Evolutionary conservation across 805 yeast genomes (phyloP).

Genomic region (Vanderwaltozyma yarrowii): DNA sequence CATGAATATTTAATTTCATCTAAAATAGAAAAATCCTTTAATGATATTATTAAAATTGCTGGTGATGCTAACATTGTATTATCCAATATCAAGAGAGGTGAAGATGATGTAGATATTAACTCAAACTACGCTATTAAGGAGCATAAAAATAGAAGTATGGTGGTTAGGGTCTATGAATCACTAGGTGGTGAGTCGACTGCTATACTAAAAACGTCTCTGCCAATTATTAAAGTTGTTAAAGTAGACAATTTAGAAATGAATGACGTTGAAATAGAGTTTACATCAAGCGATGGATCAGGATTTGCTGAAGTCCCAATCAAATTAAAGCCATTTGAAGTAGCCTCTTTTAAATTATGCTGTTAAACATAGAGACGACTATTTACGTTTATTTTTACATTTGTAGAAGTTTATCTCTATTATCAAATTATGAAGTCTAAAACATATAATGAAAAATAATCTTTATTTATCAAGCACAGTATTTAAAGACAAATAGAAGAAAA

Average conservation of each 20-base stretch:
- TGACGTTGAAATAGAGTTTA: slow-evolving; percentile 34
- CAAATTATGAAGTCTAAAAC: too few species aligned
- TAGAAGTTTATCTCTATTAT: too few species aligned
- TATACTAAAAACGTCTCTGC: slow-evolving; percentile 35
- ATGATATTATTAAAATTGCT: slow-evolving; percentile 26
- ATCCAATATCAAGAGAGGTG: slow-evolving; percentile 77
- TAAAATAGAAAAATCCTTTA: slow-evolving; percentile 9
- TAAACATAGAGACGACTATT: too few species aligned
- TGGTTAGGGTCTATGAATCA: slow-evolving; percentile 75
- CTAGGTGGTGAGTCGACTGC: slow-evolving; percentile 71
- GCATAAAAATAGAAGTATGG: slow-evolving; percentile 40
- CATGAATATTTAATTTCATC: slow-evolving; percentile 17
- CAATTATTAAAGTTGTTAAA: slow-evolving; percentile 39
- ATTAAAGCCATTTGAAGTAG: slow-evolving; percentile 72
- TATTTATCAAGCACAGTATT: too few species aligned
- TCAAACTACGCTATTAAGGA: slow-evolving; percentile 37
- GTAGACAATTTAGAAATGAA: slow-evolving; percentile 51
- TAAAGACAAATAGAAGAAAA: too few species aligned
- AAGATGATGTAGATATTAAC: slow-evolving; percentile 56
- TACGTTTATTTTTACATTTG: too few species aligned
- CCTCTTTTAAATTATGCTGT: slow-evolving; percentile 31
- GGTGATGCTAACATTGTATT: slow-evolving; percentile 57
- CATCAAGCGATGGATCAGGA: slow-evolving; percentile 8
- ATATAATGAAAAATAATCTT: too few species aligned
- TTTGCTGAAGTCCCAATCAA: slow-evolving; percentile 33